phyloP scores from a whole-genome alignment of 2,329 filamentous ascomycete genomes.

The Diplodia corticola region DNA sequence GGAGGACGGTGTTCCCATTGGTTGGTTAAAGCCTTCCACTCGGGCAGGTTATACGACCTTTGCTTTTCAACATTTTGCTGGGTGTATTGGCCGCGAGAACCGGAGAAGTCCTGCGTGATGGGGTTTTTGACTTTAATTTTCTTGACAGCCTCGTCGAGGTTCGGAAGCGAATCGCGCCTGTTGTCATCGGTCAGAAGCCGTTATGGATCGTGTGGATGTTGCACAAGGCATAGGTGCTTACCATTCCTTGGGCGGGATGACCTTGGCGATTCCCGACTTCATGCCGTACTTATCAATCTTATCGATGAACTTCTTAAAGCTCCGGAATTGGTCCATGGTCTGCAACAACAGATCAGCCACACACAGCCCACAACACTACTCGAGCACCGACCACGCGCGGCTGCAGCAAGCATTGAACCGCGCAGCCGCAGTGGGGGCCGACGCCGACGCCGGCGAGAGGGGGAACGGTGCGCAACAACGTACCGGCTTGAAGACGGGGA shows the following conservation, averaged over 20 bases:
- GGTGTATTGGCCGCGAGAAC: slow-evolving; percentile 90
- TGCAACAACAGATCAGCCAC: slow-evolving; percentile 33
- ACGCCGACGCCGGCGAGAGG: slow-evolving; percentile 22
- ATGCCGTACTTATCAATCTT: slow-evolving; percentile 94
- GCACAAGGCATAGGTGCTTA: slow-evolving; percentile 47
- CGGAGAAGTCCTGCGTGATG: slow-evolving; percentile 97
- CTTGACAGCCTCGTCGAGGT: slow-evolving; percentile 83
- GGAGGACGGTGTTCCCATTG: slow-evolving; percentile 96
- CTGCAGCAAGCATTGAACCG: slow-evolving; percentile 5
- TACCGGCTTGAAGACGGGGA: slow-evolving; percentile 90
- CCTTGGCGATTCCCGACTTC: slow-evolving; percentile 95
- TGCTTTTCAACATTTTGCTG: slow-evolving; percentile 97
- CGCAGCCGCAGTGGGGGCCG: background rate
- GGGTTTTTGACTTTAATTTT: slow-evolving; percentile 92
- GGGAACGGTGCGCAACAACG: slow-evolving; percentile 41
- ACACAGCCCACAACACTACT: background rate
- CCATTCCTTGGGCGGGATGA: slow-evolving; percentile 93
- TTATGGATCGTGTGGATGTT: slow-evolving; percentile 1
- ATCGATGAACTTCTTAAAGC: slow-evolving; percentile 88
- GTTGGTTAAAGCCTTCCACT: slow-evolving; percentile 92
- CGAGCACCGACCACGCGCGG: background rate
- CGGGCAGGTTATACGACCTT: slow-evolving; percentile 91
- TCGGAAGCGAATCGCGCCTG: slow-evolving; percentile 69
- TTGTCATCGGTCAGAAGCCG: slow-evolving; percentile 21
- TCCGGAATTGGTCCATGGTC: slow-evolving; percentile 90